Base-by-base conservation (phyloP, 805 yeast species). In the Pichia gijzeniarum region DNA sequence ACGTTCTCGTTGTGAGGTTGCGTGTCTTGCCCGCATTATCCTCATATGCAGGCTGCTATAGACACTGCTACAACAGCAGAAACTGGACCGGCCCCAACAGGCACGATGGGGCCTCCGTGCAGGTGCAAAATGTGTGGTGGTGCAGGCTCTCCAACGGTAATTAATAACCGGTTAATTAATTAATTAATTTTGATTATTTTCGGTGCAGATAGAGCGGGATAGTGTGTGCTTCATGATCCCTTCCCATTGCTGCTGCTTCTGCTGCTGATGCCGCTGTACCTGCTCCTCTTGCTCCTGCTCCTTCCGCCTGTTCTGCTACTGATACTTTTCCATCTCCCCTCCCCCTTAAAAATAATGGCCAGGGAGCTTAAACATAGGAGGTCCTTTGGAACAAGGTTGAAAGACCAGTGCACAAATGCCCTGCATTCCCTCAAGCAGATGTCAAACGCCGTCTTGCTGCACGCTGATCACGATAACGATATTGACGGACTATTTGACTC, bases 91-190 rank as follows among this genome's bases (percentile, higher is more conserved):
- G 18, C 8, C 21, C 32, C 21, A 18, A 18, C 8, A 30, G 70
- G 10, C 99, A 91, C 60, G 87, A 85, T 58, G 99, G 99, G 1
- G 73, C 80, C 38, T 83, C 95, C 34, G 70, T 73, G 45, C 80
- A 82, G 4, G 68, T 93, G 2, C 76, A 74, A 51, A 68, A 65
- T 41, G 79, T 80, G 37, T 68, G 69, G 53, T 76, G 79, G 79
- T 74, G 64, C 41, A 25, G 35, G 12, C 25, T 17, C 14, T 8
- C 21, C 34, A 35, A 35, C 19, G 5, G 18, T 4, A 12, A 5
- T 20, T 25, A 4, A 25, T n/a, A 8, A 5, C 40, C 20, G 40
- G 13, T n/a, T n/a, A n/a, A n/a, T n/a, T n/a, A n/a, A n/a, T n/a
- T n/a, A n/a, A n/a, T n/a, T n/a, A n/a, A n/a, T n/a, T n/a, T n/a